These are phyloP conservation scores for Candida peoriensis DNA, from an alignment of 805 yeast species.

Conservation along the genomic window DNA sequence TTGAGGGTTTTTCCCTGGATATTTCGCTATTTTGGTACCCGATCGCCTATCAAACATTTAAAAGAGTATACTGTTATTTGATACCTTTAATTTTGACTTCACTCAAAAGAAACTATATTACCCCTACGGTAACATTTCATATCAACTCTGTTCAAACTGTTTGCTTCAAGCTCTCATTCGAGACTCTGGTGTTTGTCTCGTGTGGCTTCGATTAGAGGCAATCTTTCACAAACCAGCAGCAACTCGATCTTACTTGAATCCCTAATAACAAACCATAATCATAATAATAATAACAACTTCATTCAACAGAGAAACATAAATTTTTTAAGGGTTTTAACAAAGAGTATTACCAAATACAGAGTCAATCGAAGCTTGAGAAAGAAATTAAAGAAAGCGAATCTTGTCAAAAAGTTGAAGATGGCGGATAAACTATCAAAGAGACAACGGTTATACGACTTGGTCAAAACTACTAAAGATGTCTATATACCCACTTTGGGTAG, in stretches of 20 bases:
- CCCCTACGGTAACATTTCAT: no score
- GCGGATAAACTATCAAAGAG: constrained; percentile 27
- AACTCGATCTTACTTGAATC: not conserved
- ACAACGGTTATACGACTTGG: constrained; percentile 43
- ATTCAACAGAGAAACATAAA: constrained; percentile 2
- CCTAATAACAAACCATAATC: no score
- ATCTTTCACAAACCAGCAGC: not conserved
- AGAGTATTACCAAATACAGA: not conserved
- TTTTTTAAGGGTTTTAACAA: not conserved
- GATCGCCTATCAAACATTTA: no score
- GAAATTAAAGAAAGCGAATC: not conserved
- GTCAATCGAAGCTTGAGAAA: not conserved
- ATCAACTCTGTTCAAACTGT: not conserved
- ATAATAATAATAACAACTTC: no score
- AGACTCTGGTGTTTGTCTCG: not conserved
- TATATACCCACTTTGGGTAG: constrained; percentile 50
- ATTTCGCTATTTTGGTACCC: no score
- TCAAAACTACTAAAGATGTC: constrained; percentile 50
- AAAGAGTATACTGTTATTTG: no score
- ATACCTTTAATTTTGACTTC: no score
- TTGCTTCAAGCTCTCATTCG: not conserved
- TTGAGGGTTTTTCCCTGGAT: no score
- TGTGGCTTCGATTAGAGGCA: not conserved
- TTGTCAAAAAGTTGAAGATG: not conserved
- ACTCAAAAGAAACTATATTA: no score